Conservation (phyloP, 176 grass and related monocot genomes). For the Alopecurus myosuroides region DNA sequence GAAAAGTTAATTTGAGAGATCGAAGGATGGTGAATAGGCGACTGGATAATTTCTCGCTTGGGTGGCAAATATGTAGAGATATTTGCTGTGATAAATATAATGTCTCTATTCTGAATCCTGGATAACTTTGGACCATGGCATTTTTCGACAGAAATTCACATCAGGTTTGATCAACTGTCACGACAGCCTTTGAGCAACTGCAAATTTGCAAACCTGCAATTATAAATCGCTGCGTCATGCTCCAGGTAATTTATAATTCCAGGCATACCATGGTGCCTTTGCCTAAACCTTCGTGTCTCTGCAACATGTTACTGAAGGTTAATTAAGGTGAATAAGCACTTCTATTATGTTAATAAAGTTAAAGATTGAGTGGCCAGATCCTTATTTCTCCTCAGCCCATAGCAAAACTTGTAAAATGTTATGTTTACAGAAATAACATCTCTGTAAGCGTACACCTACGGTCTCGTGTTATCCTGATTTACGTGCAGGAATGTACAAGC, state of each 20-base stretch:
- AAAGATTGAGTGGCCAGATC: background rate
- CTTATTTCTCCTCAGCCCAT: background rate
- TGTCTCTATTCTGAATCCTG: no score
- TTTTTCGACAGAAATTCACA: background rate
- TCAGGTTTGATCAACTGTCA: background rate
- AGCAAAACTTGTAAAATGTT: background rate
- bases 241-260: background rate
- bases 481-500: background rate
- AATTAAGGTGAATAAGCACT: background rate
- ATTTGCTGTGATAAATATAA: no score
- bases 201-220: background rate
- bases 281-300: conserved; percentile 5
- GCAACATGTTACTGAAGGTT: background rate
- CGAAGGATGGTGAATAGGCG: no score
- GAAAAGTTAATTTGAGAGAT: no score
- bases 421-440: background rate
- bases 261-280: background rate
- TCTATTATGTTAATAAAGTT: background rate
- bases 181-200: background rate
- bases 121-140: no score
- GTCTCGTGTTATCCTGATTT: background rate
- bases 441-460: background rate
- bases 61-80: no score
- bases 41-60: no score
- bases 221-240: background rate